These are phyloP conservation scores for Amborella trichopoda DNA, from an alignment of 164 flowering plant genomes.

Conservation along the genomic window DNA sequence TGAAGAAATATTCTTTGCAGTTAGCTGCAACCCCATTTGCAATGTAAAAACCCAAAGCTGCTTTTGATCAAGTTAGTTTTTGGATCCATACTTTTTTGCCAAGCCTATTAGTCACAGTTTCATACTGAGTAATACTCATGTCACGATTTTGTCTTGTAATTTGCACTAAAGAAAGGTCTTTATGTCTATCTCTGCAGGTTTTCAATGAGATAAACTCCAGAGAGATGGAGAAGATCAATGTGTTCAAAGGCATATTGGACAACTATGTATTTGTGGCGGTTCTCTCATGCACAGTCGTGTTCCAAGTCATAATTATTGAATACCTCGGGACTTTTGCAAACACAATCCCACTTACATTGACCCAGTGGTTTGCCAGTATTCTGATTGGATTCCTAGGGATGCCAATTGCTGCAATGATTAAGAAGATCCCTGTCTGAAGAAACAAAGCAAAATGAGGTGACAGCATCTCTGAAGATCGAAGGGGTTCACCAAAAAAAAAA, in stretches of 20 bases:
- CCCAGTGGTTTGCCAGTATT: conserved; percentile 64
- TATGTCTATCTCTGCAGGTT: conserved; percentile 33
- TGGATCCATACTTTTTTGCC: no score
- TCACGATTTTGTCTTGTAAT: no score
- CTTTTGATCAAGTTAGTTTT: no score
- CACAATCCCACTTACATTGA: conserved; percentile 60
- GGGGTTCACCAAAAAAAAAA: no score
- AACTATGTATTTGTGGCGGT: conserved; percentile 78
- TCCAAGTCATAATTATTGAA: conserved; percentile 72
- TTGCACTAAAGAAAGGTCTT: neutral
- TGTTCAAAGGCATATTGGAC: conserved; percentile 64
- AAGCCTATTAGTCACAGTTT: no score
- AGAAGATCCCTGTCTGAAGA: conserved; percentile 55
- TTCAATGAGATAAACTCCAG: conserved; percentile 92
- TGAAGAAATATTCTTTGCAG: no score
- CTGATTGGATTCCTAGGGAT: conserved; percentile 75
- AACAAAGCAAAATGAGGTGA: neutral
- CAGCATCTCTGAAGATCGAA: no score
- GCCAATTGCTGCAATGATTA: conserved; percentile 84
- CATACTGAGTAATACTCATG: no score
- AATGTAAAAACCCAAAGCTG: no score
- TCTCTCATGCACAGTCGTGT: conserved; percentile 47
- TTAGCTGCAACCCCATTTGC: no score
- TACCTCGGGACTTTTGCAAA: conserved; percentile 77
- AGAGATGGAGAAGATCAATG: conserved; percentile 88